Base-by-base conservation (phyloP, 2,329 filamentous ascomycete species). In the Aureobasidium sp. region DNA sequence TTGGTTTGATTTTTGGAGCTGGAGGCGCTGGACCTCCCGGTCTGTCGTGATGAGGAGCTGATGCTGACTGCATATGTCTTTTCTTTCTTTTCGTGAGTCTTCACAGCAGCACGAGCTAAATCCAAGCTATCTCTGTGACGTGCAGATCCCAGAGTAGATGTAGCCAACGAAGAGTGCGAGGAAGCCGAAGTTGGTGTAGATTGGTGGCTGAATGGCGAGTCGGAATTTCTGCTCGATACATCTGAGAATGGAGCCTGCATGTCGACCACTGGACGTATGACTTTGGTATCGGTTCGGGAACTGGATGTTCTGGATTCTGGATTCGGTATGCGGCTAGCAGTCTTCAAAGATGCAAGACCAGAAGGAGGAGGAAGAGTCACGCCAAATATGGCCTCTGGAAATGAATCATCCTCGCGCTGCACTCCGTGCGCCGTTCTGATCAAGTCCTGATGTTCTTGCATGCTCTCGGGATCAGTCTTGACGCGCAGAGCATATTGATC, bases 121-220 rank as follows among this genome's bases (percentile, higher is more conserved):
- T 60, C 62, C 19, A 62, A 49, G 47, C 57, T 60, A 42, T 60
- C 57, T 42, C 57, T 60, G 27, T 50, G 44, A 22, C 57, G 57
- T 42, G 44, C 31, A 31, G 57, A 60, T n/a, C 57, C 57, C 17
- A 49, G 24, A 31, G 33, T 45, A n/a, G 62, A 62, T 15, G 44
- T 64, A 71, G 87, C 72, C 3, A 83, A 81, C 3, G 89, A 87
- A 17, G 88, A 91, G 67, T 88, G 86, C 1, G 89, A 91, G 8
- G 86, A 88, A 65, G 89, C 85, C 11, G 89, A 91, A 5, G 88
- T 91, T 7, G 89, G 89, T 3, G 89, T 91, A 0, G 88, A 91
- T 63, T 89, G 87, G 65, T 88, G 82, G 70, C 88, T 91, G 73
- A 90, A 91, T 5, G 87, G 84, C 1, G 89, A 91, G 61, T 85